Evolutionary conservation across 768 basidiomycete species (phyloP).

Genomic region (Tulasnella sp.): DNA sequence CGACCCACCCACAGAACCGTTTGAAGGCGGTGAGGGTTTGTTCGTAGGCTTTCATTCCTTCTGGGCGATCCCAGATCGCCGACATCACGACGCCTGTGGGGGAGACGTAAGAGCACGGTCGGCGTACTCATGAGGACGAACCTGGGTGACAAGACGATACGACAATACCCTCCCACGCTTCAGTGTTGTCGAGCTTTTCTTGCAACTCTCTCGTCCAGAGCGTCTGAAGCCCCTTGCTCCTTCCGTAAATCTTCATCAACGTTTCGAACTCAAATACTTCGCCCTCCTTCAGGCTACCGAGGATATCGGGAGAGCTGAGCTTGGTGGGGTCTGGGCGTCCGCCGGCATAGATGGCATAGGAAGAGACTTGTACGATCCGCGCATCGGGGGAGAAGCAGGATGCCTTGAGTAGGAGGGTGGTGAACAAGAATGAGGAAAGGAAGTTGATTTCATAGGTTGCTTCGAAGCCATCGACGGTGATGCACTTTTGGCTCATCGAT

Average conservation of each 20-base stretch:
- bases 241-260: not conserved
- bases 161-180: slow-evolving; percentile 3
- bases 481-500: not conserved
- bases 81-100: slow-evolving; percentile 3
- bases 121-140: not conserved
- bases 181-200: not conserved
- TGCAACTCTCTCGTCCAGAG: slow-evolving; percentile 10
- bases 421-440: not conserved
- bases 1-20: not conserved
- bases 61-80: not conserved
- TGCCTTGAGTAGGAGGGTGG: not conserved
- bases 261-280: not conserved
- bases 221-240: not conserved
- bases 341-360: not conserved
- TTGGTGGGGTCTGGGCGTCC: not conserved
- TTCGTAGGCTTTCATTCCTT: not conserved
- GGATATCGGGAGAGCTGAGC: not conserved
- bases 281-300: not conserved
- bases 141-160: slow-evolving; percentile 10
- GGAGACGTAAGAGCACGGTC: not conserved
- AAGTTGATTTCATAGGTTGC: slow-evolving; percentile 1
- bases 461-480: slow-evolving; percentile 10
- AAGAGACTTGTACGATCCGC: slow-evolving; percentile 8
- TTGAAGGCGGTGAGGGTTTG: not conserved
- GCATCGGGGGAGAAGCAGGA: not conserved